These are phyloP conservation scores for Aspergillus brasiliensis DNA, from an alignment of 2,329 filamentous ascomycete genomes.

Conservation along the genomic window DNA sequence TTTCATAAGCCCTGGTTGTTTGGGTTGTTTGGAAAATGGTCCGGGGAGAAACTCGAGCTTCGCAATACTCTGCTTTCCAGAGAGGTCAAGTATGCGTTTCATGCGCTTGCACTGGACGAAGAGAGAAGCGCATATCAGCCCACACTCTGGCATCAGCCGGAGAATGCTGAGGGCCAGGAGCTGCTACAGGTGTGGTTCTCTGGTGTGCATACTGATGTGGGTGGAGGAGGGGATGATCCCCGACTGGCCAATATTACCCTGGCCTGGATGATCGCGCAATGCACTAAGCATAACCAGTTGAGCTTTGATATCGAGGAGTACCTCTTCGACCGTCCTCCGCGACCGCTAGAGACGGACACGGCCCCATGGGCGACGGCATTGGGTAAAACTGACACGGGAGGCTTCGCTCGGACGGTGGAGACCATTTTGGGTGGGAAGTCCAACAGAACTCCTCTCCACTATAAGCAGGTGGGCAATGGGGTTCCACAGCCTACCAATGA, in stretches of 20 bases:
- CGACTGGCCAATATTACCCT: constrained; percentile 52
- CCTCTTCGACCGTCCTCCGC: constrained; percentile 20
- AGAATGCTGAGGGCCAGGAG: constrained; percentile 43
- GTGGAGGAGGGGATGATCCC: constrained; percentile 49
- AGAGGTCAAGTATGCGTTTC: constrained; percentile 47
- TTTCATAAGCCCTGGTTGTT: constrained; percentile 22
- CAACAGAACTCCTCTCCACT: constrained; percentile 18
- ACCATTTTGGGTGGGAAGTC: constrained; percentile 12
- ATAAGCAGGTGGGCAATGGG: constrained; percentile 5
- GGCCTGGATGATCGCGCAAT: constrained; percentile 60
- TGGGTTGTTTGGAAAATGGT: constrained; percentile 13
- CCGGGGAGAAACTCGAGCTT: constrained; percentile 26
- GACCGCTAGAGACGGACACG: background rate
- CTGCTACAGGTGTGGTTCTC: constrained; percentile 54
- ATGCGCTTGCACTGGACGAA: constrained; percentile 50
- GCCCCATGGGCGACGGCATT: constrained; percentile 21
- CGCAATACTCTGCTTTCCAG: constrained; percentile 46
- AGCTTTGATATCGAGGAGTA: constrained; percentile 23
- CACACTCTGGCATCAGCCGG: constrained; percentile 46
- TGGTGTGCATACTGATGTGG: constrained; percentile 49
- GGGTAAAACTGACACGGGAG: constrained; percentile 9
- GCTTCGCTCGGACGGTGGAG: constrained; percentile 16
- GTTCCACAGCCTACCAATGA: constrained; percentile 11
- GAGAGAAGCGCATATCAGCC: constrained; percentile 44
- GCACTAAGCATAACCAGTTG: constrained; percentile 24